phyloP scores from a whole-genome alignment of 2,329 filamentous ascomycete species.

The Colletotrichum filicis region DNA sequence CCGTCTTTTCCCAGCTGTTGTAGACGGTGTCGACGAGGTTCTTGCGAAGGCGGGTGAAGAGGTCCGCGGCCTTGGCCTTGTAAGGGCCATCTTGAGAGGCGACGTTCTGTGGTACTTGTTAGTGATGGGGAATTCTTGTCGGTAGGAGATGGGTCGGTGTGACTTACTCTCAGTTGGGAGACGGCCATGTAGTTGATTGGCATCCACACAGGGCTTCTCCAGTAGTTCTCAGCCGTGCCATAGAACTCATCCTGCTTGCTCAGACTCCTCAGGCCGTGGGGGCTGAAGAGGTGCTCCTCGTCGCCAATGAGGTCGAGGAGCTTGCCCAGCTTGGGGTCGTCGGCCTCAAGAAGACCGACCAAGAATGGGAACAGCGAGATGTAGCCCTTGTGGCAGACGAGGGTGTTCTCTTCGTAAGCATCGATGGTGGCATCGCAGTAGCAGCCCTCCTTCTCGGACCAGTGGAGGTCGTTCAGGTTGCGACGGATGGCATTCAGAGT shows the following conservation, averaged over 20 bases:
- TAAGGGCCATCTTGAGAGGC: conserved; percentile 75
- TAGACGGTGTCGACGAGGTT: conserved; percentile 93
- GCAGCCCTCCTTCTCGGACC: conserved; percentile 81
- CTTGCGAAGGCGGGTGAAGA: conserved; percentile 81
- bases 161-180: conserved; percentile 78
- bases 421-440: conserved; percentile 98
- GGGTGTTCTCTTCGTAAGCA: conserved; percentile 88
- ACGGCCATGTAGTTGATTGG: conserved; percentile 94
- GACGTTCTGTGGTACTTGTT: conserved; percentile 62
- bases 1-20: conserved; percentile 87
- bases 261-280: conserved; percentile 88
- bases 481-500: conserved; percentile 81
- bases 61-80: conserved; percentile 71
- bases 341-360: conserved; percentile 79
- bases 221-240: conserved; percentile 95
- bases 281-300: conserved; percentile 88
- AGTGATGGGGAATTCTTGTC: not conserved
- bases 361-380: conserved; percentile 94
- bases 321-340: conserved; percentile 79
- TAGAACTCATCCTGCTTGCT: conserved; percentile 87
- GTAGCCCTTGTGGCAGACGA: conserved; percentile 97
- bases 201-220: conserved; percentile 94
- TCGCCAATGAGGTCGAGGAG: conserved; percentile 83
- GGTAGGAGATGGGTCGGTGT: not conserved
- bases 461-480: conserved; percentile 94